Conservation (phyloP, 768 basidiomycete genomes). For the Panus rudis region DNA sequence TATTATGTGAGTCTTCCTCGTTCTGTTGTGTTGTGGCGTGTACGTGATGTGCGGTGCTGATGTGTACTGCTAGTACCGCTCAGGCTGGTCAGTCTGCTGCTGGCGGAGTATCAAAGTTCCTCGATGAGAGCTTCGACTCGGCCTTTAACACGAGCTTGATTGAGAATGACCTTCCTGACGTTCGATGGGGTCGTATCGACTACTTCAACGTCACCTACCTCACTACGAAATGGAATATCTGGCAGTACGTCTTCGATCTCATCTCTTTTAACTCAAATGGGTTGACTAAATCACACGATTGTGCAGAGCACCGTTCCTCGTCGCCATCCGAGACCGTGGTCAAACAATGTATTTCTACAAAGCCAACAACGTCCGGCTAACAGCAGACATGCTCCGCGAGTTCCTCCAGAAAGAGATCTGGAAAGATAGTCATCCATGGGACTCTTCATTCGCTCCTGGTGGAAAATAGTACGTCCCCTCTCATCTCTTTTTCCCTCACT, state of each 20-base stretch:
- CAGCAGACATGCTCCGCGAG: conserved; percentile 50
- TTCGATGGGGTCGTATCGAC: conserved; percentile 83
- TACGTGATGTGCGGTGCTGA: background rate
- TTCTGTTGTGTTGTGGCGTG: background rate
- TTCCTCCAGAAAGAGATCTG: conserved; percentile 64
- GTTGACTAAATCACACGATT: conserved; percentile 2
- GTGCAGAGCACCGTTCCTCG: conserved; percentile 66
- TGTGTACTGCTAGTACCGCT: background rate
- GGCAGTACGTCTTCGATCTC: conserved; percentile 60
- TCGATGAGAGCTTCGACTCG: conserved; percentile 69
- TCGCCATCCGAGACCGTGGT: conserved; percentile 66
- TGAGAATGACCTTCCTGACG: conserved; percentile 56
- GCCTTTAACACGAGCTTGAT: conserved; percentile 59
- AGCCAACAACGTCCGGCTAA: conserved; percentile 54
- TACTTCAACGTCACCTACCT: conserved; percentile 77
- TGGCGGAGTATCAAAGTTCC: conserved; percentile 52
- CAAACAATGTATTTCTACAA: conserved; percentile 77
- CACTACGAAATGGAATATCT: conserved; percentile 82
- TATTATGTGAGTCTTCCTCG: conserved; percentile 50
- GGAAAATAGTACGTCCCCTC: conserved; percentile 51
- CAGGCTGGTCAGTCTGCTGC: conserved; percentile 40
- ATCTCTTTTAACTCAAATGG: background rate
- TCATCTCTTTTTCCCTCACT: conserved; percentile 3
- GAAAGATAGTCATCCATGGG: conserved; percentile 62
- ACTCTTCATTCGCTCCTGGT: conserved; percentile 62